Evolutionary conservation across 768 basidiomycete species (phyloP).

Genomic region (Tephrocybe sp.): DNA sequence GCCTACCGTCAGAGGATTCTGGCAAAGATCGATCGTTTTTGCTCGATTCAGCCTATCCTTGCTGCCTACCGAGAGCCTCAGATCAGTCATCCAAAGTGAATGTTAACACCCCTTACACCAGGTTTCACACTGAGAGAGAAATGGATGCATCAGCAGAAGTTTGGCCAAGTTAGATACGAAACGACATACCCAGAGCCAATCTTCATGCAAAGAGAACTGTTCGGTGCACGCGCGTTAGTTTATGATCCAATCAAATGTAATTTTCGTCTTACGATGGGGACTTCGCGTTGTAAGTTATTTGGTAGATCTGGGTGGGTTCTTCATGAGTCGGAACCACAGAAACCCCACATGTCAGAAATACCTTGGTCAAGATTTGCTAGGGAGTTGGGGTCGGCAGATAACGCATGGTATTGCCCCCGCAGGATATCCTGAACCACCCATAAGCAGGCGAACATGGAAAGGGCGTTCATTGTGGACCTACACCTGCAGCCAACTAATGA

Average conservation of each 20-base stretch:
- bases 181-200: constrained; percentile 88
- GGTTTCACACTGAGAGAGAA: constrained; percentile 78
- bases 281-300: constrained; percentile 88
- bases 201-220: constrained; percentile 83
- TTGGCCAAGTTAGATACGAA: neutral
- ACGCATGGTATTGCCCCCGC: constrained; percentile 86
- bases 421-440: constrained; percentile 64
- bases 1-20: constrained; percentile 89
- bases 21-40: constrained; percentile 93
- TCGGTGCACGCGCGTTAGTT: neutral
- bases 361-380: constrained; percentile 95
- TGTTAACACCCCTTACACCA: constrained; percentile 72
- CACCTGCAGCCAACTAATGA: constrained; percentile 49
- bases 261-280: constrained; percentile 78
- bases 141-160: too few species aligned
- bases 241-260: neutral
- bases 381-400: constrained; percentile 93
- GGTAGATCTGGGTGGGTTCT: constrained; percentile 69
- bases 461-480: constrained; percentile 25
- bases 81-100: neutral
- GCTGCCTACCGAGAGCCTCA: constrained; percentile 48
- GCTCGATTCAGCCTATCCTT: constrained; percentile 79
- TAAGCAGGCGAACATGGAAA: neutral
- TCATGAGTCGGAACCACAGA: neutral
- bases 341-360: constrained; percentile 20